Conservation (phyloP, 2,329 filamentous ascomycete species). For the Colletotrichum spaethianum region DNA sequence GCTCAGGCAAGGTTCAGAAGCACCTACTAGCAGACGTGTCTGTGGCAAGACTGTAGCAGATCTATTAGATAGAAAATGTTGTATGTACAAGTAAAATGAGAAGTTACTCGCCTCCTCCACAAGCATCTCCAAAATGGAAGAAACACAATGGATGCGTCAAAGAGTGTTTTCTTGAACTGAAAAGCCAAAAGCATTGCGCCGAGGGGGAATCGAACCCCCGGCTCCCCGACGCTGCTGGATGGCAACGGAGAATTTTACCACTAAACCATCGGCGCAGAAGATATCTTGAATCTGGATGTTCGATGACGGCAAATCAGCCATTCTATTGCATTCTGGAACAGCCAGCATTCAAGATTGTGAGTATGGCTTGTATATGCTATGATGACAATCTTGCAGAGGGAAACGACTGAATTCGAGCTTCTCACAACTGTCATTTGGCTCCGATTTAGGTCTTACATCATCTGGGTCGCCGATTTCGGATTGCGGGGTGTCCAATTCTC, state of each 20-base stretch:
- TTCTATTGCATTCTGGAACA: background rate
- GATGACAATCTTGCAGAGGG: background rate
- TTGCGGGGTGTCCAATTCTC: background rate
- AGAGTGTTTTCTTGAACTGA: background rate
- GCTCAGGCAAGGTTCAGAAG: slow-evolving; percentile 33
- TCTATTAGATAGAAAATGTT: background rate
- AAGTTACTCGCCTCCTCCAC: no score
- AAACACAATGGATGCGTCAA: no score
- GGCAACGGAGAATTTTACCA: slow-evolving; percentile 41
- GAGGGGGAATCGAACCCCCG: slow-evolving; percentile 40
- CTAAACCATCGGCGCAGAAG: slow-evolving; percentile 39
- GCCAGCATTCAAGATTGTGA: no score
- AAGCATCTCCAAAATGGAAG: no score
- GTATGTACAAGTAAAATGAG: background rate
- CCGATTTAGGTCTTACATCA: background rate
- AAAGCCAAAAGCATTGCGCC: slow-evolving; percentile 20
- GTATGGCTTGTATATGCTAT: background rate
- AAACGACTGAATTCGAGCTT: background rate
- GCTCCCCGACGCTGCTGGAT: slow-evolving; percentile 38
- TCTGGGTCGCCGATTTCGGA: background rate
- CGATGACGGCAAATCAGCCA: fast-evolving
- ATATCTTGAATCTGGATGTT: background rate
- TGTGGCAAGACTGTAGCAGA: slow-evolving; percentile 15
- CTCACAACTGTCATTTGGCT: no score
- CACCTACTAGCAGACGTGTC: slow-evolving; percentile 20